These are phyloP conservation scores for Gossypium raimondii DNA, from an alignment of 345 rosid species.

Conservation along the genomic window DNA sequence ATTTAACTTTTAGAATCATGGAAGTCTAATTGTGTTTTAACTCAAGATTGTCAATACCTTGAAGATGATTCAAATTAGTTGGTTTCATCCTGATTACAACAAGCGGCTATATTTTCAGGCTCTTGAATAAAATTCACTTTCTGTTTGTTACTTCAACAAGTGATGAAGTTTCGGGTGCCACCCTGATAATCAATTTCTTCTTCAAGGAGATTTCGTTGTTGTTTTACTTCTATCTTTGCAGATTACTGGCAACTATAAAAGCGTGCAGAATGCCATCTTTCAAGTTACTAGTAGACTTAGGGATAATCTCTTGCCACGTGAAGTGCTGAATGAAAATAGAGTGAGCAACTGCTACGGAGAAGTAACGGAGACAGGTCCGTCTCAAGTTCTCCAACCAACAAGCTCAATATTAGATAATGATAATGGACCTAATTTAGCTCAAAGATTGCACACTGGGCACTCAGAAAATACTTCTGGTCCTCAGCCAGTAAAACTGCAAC, in stretches of 20 bases:
- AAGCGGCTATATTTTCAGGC: not conserved
- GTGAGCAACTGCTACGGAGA: conserved; percentile 22
- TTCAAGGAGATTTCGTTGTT: not conserved
- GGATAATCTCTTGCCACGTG: conserved; percentile 32
- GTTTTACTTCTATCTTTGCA: conserved; percentile 22
- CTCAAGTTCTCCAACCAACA: conserved; percentile 17
- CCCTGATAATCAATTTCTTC: not conserved
- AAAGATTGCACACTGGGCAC: conserved; percentile 11
- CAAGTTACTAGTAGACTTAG: conserved; percentile 37
- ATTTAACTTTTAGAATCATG: not conserved
- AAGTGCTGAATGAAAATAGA: conserved; percentile 33
- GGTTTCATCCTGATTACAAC: not conserved
- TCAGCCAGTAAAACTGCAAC: conserved; percentile 17
- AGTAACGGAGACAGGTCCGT: conserved; percentile 17
- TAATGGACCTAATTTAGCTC: conserved; percentile 7
- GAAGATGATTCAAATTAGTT: not conserved
- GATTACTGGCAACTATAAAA: conserved; percentile 40
- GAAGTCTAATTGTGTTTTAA: not conserved
- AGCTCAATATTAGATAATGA: conserved; percentile 8
- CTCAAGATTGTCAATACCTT: not conserved
- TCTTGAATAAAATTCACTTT: not conserved
- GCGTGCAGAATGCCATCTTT: conserved; percentile 39
- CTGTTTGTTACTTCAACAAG: not conserved
- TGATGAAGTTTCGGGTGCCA: conserved; percentile 14
- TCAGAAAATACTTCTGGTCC: conserved; percentile 8